These are phyloP conservation scores for Citrus reticulata DNA, from an alignment of 345 rosid genomes.

Conservation along the genomic window DNA sequence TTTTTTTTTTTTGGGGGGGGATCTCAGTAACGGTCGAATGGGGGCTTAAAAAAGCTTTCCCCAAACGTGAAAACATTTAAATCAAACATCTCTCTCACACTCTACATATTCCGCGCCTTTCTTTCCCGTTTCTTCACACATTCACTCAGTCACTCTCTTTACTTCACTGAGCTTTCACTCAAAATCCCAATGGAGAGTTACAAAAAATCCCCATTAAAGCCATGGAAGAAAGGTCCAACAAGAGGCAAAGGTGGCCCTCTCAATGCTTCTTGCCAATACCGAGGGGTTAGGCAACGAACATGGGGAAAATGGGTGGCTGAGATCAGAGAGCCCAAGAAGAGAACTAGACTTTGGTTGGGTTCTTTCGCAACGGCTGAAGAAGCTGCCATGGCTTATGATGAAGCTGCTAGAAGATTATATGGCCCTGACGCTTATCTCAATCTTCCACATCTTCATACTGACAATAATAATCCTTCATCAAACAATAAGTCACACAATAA, in stretches of 20 bases:
- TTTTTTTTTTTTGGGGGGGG: not conserved
- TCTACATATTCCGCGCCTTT: constrained; percentile 43
- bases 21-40: constrained; percentile 53
- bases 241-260: constrained; percentile 95
- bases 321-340: constrained; percentile 89
- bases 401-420: constrained; percentile 68
- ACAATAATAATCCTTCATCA: not conserved
- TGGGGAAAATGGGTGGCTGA: constrained; percentile 99
- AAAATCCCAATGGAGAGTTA: constrained; percentile 30
- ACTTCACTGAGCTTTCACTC: not conserved
- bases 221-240: constrained; percentile 92
- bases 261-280: constrained; percentile 73
- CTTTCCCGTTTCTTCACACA: constrained; percentile 8
- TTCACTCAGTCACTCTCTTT: not conserved
- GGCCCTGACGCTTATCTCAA: constrained; percentile 85
- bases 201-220: constrained; percentile 61
- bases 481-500: constrained; percentile 22
- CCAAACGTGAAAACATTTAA: constrained; percentile 64
- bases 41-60: constrained; percentile 20
- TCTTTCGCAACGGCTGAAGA: constrained; percentile 90
- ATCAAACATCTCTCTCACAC: constrained; percentile 28
- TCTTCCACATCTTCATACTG: constrained; percentile 75
- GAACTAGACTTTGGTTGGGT: constrained; percentile 86
- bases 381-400: constrained; percentile 96
- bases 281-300: constrained; percentile 90